Evolutionary conservation across 352 stramenopile genomes (phyloP), one percentile per base, ranked within the genome.

Genomic region (Pythium guiyangense): DNA sequence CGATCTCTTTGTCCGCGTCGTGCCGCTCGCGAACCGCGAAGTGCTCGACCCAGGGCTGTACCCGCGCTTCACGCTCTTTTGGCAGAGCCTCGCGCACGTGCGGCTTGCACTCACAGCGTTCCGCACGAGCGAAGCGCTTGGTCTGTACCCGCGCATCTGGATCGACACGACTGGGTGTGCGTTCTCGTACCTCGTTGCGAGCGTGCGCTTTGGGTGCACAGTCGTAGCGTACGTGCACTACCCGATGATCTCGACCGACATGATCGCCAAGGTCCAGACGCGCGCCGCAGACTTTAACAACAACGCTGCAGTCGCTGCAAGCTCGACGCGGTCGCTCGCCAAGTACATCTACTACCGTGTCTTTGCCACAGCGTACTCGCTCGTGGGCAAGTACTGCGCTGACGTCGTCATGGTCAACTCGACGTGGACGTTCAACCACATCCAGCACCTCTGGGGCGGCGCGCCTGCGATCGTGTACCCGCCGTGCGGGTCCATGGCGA

Each of bases 171-270:
- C 95, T 0, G 97, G 97, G 20, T 98, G 88, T 60, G 83, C 97
- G 35, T 99, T 99, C 79, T 97, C 96, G 1, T 99, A 98, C 71
- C 69, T 97, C 4, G 71, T 99, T 3, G 96, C 96, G 1, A 89
- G 77, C 59, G 46, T 92, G 5, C 62, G 97, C 6, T 86, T 83
- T 51, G 83, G 86, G 2, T 97, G 83, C 52, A 84, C 62, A 1
- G 84, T 99, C 35, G 79, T 90, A 3, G 84, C 95, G 47, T 99
- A 99, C 83, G 95, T 98, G 27, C 97, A 99, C 81, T 99, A 99
- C 81, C 97, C 97, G 9, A 99, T 98, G 57, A 99, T 99, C 64
- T 98, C 90, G 49, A 98, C 91, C 35, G 96, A 99, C 64, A 99
- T 99, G 97, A 90, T 99, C 37, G 60, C 68, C 37, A 81, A 95